phyloP scores from a whole-genome alignment of 139 green algal species.

The Chlorella sp. region DNA sequence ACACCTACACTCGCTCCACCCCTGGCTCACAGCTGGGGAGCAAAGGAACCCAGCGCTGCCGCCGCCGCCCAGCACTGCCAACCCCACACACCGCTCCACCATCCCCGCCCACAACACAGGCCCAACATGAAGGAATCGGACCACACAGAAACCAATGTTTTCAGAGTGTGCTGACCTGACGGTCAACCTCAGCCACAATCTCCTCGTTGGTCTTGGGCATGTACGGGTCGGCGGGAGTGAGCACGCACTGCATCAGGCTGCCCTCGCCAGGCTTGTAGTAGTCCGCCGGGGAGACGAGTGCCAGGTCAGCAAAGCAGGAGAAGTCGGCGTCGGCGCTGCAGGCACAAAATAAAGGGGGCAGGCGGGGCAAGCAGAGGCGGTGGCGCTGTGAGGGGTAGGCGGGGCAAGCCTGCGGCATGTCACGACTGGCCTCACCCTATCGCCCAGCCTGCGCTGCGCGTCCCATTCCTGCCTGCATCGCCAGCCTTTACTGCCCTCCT shows the following conservation, averaged over 20 bases:
- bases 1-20: not conserved
- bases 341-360: not conserved
- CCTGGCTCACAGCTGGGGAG: too few species aligned
- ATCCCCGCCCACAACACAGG: not conserved
- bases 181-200: conserved; percentile 86
- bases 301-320: conserved; percentile 97
- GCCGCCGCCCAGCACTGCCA: not conserved
- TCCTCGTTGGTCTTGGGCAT: conserved; percentile 93
- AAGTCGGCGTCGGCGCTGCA: conserved; percentile 87
- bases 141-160: not conserved
- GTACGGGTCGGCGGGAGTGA: conserved; percentile 93
- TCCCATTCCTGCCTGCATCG: not conserved
- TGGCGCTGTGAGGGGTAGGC: not conserved
- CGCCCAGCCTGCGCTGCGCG: not conserved
- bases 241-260: conserved; percentile 94
- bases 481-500: too few species aligned
- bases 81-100: not conserved
- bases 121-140: not conserved
- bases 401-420: too few species aligned
- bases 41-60: too few species aligned
- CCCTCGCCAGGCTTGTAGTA: conserved; percentile 94
- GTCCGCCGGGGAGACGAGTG: conserved; percentile 88
- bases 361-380: not conserved
- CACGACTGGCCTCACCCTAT: too few species aligned
- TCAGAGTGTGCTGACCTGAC: conserved; percentile 65